A percentile compares a stretch with the other conserved stretches of the same genome.
phyloP scores from a whole-genome alignment of 73 alveolate species.

The Effrenium voratum region DNA sequence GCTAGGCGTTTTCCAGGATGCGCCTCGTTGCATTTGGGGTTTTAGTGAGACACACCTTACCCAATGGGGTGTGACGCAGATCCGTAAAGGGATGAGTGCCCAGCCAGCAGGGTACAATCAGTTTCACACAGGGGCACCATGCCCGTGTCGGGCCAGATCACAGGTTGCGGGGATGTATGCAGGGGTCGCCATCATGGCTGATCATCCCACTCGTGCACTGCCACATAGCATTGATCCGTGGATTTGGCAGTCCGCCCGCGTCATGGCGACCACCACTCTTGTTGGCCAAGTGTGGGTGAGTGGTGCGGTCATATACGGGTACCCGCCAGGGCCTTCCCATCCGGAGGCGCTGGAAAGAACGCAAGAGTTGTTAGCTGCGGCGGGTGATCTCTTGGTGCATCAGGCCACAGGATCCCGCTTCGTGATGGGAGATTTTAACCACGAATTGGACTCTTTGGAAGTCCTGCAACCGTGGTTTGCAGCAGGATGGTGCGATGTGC shows the following conservation, averaged over 20 bases:
- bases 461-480: neutral
- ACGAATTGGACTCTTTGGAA: neutral
- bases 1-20: neutral
- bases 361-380: neutral
- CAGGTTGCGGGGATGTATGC: neutral
- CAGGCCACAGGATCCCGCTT: neutral
- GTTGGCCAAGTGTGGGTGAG: neutral
- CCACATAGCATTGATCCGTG: neutral
- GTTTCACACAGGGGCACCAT: neutral
- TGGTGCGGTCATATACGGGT: neutral
- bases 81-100: neutral
- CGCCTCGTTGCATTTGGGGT: neutral
- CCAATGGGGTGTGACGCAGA: too few relatives aligned
- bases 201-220: neutral
- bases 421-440: neutral
- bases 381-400: neutral
- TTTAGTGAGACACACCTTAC: conserved; percentile 4
- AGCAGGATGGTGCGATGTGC: neutral
- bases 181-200: neutral
- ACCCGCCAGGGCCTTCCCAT: neutral
- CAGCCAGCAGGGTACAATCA: neutral
- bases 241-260: neutral
- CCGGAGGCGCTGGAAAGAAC: neutral
- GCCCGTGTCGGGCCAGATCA: neutral
- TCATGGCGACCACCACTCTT: neutral